Base-by-base conservation (phyloP, 306 rosid species). In the Cercis canadensis region DNA sequence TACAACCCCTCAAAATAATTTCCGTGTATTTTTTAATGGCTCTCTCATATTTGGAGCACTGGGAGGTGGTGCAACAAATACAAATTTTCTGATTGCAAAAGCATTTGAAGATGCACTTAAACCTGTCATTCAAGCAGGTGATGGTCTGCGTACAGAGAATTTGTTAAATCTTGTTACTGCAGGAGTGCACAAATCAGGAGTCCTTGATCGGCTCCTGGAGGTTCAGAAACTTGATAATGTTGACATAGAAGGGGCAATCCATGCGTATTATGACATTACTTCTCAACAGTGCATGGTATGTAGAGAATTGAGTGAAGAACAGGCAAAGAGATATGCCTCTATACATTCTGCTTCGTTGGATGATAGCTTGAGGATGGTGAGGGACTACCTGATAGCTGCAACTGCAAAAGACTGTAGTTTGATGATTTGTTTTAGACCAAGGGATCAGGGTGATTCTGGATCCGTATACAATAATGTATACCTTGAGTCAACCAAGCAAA, bases 231-330 rank as follows among this genome's bases (percentile, higher is more conserved):
- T 89, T 65, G 99, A 95, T 69, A 74, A 62, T 76, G 74, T 86
- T 84, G 97, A 95, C 85, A 86, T 95, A 53, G 97, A 95, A 68
- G 99, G 99, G 65, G 99, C 85, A 32, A 86, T 95, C 57, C 99
- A 85, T 77, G 99, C 96, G 33, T 89, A 87, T 79, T 95, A 91
- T 85, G 82, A 91, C 69, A 65, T 89, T 59, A 85, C 87, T 56
- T 61, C 69, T 21, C 88, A 91, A 80, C 87, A 82, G 46, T 95
- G 99, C 82, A 49, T 50, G 80, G 83, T 88, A 66, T 95, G 97
- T 62, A 64, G 73, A 44, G 85, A 86, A 55, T 62, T 86, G 81
- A 75, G 77, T 71, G 76, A 69, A 80, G 96, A 82, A 18, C 73
- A 81, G 54, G 57, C 50, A 19, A 74, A 77, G 54, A 86, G 21